Evolutionary conservation across 169 alveolate species (phyloP), one percentile per base, ranked within the genome.

Genomic region (Eimeria falciformis): DNA sequence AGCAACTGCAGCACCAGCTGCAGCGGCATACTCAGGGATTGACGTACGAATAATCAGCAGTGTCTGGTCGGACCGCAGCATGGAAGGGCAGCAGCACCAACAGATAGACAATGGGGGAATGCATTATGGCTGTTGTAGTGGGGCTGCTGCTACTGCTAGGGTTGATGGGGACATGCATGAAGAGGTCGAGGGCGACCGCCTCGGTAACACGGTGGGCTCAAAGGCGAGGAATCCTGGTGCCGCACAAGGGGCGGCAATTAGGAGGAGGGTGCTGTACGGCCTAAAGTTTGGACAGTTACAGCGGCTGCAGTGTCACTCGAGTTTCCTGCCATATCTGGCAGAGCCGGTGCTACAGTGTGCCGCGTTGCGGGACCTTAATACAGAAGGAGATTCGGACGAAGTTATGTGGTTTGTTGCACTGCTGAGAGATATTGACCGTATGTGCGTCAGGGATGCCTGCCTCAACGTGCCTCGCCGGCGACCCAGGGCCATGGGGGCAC

Each of bases 291-390:
- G 89, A 2, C 89, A 81, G 46, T 53, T 81, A 75, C 43, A 81
- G 46, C 89, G 55, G 37, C 47, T 81, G 73, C 89, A 81, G 56
- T 81, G 89, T 53, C 89, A 81, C 27, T 81, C 89, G 45, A 81
- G 77, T 75, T 81, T 81, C 56, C 89, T 81, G n/a, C 89, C 89
- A 5, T 81, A 81, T 75, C 47, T 81, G 77, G 89, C 75, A 21
- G 89, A 81, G 77, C 89, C 89, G 71, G 43, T 81, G 55, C 89
- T 75, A 50, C 89, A 81, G 56, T 81, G 89, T 55, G 89, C 75
- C 43, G 33, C 71, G 11, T 37, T 81, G 89, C 77, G 47, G 58
- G 55, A 46, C 21, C 89, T 81, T 23, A 50, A 37, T 25, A 81
- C 89, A 6, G 89, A 81, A 55, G 89, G 89, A 23, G 89, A 81